Evolutionary conservation across 176 grass and related monocot genomes (phyloP).

Genomic region (Bonia amplexicaulis): DNA sequence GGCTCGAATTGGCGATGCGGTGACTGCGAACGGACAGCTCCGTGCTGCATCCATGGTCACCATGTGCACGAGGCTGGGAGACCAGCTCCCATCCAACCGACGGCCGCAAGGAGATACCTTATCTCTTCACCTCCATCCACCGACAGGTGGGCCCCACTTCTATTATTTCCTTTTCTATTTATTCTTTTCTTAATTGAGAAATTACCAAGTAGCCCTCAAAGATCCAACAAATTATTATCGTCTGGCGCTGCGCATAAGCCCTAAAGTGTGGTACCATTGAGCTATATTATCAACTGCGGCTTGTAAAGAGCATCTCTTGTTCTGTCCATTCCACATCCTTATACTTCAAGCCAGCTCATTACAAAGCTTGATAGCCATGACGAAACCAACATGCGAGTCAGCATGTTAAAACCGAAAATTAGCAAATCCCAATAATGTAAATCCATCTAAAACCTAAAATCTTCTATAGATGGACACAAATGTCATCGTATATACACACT

Average conservation of each 20-base stretch:
- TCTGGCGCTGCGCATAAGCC: neutral
- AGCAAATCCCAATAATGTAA: neutral
- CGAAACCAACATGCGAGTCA: neutral
- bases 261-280: neutral
- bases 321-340: too few species aligned
- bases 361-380: neutral
- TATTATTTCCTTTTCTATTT: too few species aligned
- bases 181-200: too few species aligned
- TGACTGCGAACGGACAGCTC: too few species aligned
- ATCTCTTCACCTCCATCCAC: too few species aligned
- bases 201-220: too few species aligned
- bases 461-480: neutral
- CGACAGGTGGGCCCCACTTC: too few species aligned
- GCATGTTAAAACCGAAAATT: neutral
- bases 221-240: neutral
- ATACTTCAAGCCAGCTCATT: neutral
- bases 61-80: too few species aligned
- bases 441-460: neutral
- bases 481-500: neutral
- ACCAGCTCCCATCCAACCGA: too few species aligned
- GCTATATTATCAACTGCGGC: neutral
- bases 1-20: too few species aligned
- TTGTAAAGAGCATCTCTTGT: neutral
- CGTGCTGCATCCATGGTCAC: too few species aligned
- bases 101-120: too few species aligned